Conservation (phyloP, 306 rosid species). For the Cucumis melo region DNA sequence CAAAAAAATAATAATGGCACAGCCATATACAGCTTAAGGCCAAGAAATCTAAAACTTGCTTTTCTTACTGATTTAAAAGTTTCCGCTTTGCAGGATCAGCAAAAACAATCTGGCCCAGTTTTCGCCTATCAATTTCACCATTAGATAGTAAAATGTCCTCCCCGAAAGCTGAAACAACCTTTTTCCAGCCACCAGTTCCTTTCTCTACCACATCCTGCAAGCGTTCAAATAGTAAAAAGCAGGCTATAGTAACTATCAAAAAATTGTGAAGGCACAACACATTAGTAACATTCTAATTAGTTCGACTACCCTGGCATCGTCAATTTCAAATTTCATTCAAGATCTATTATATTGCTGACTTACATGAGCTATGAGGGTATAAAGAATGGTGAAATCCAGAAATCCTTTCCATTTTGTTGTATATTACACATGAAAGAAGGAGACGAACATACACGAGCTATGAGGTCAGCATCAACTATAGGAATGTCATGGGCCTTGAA, state of each 20-base stretch:
- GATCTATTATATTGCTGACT: background rate
- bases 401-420: background rate
- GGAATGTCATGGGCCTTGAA: slow-evolving; percentile 59
- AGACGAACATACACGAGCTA: slow-evolving; percentile 47
- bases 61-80: slow-evolving; percentile 51
- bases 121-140: slow-evolving; percentile 65
- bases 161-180: slow-evolving; percentile 63
- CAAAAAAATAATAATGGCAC: background rate
- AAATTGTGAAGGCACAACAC: background rate
- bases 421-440: background rate
- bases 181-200: slow-evolving; percentile 65
- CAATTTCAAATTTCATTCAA: background rate
- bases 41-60: background rate
- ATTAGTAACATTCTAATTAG: background rate
- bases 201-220: slow-evolving; percentile 55
- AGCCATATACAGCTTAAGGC: background rate
- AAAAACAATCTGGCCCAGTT: slow-evolving; percentile 78
- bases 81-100: slow-evolving; percentile 63
- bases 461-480: slow-evolving; percentile 62
- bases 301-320: background rate
- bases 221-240: background rate
- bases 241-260: background rate
- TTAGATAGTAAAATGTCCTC: slow-evolving; percentile 45
- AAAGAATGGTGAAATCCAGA: background rate
- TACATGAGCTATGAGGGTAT: background rate